phyloP scores from a whole-genome alignment of 2,329 filamentous ascomycete genomes.

The Alternaria longipes region DNA sequence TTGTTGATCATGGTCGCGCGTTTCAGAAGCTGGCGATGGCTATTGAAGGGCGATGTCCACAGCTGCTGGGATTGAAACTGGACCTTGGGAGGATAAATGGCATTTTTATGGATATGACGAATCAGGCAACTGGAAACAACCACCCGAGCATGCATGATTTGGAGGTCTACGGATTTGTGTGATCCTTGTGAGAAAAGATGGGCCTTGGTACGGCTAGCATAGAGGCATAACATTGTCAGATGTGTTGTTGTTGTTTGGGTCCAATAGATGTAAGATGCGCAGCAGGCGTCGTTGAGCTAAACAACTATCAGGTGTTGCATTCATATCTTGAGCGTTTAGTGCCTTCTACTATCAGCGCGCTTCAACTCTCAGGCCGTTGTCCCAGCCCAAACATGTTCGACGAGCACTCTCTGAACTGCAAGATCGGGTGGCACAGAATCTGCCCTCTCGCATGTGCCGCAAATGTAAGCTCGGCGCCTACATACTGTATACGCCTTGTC shows the following conservation, averaged over 20 bases:
- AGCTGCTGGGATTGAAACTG: neutral
- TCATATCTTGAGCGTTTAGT: too few relatives aligned
- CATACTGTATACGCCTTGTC: too few relatives aligned
- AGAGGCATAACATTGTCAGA: neutral
- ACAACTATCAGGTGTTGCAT: too few relatives aligned
- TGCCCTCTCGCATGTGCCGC: too few relatives aligned
- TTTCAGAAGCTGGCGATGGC: neutral
- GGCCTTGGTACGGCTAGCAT: neutral
- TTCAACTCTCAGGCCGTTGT: too few relatives aligned
- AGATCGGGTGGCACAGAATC: too few relatives aligned
- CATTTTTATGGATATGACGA: neutral
- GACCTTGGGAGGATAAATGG: neutral
- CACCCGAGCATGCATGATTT: neutral
- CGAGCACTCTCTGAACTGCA: too few relatives aligned
- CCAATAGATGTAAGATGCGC: too few relatives aligned
- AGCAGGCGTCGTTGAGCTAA: too few relatives aligned
- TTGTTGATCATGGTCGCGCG: neutral
- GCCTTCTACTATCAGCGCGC: too few relatives aligned
- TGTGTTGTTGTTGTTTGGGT: neutral
- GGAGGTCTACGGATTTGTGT: neutral
- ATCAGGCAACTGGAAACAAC: fast-evolving
- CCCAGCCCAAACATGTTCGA: too few relatives aligned
- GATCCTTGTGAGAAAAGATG: neutral
- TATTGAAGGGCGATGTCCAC: neutral
- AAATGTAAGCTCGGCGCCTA: too few relatives aligned